Evolutionary conservation across 2,329 filamentous ascomycete species (phyloP).

Genomic region (Metarhizium album): DNA sequence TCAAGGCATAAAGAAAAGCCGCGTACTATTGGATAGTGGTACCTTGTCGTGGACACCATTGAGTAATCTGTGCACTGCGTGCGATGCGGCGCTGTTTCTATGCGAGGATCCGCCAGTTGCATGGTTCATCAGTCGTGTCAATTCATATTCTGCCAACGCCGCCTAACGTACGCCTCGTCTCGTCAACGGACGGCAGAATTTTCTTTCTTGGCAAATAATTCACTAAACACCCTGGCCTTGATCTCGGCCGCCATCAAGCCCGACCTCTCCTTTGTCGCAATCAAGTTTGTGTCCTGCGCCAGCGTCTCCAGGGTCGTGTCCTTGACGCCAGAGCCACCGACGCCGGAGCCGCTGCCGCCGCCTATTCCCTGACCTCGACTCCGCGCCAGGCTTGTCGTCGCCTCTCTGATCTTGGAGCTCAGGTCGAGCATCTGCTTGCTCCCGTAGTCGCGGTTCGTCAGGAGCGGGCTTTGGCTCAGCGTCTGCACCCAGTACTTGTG

Average conservation of each 20-base stretch:
- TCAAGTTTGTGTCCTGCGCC: slow-evolving; percentile 47
- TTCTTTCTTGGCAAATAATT: slow-evolving; percentile 17
- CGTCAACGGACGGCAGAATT: not conserved
- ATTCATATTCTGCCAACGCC: slow-evolving; percentile 3
- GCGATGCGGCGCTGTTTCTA: no score
- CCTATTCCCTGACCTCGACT: slow-evolving; percentile 16
- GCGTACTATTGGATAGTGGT: no score
- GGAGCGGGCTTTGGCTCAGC: slow-evolving; percentile 77
- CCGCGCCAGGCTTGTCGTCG: slow-evolving; percentile 27
- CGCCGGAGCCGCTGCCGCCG: slow-evolving; percentile 14
- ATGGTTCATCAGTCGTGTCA: not conserved
- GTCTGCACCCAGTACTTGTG: slow-evolving; percentile 99
- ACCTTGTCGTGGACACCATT: no score
- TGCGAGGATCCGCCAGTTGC: not conserved
- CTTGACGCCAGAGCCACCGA: slow-evolving; percentile 6
- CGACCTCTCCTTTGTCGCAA: slow-evolving; percentile 51
- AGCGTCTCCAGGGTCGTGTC: slow-evolving; percentile 47
- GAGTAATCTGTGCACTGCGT: no score
- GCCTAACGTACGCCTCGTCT: not conserved
- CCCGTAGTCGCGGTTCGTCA: slow-evolving; percentile 86
- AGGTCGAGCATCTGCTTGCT: slow-evolving; percentile 89
- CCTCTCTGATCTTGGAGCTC: slow-evolving; percentile 67
- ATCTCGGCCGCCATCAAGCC: slow-evolving; percentile 51
- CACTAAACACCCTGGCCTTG: slow-evolving; percentile 52
- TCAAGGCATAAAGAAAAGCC: no score